These are phyloP conservation scores for Evernia prunastri DNA, from an alignment of 495 filamentous ascomycete genomes.

Conservation along the genomic window DNA sequence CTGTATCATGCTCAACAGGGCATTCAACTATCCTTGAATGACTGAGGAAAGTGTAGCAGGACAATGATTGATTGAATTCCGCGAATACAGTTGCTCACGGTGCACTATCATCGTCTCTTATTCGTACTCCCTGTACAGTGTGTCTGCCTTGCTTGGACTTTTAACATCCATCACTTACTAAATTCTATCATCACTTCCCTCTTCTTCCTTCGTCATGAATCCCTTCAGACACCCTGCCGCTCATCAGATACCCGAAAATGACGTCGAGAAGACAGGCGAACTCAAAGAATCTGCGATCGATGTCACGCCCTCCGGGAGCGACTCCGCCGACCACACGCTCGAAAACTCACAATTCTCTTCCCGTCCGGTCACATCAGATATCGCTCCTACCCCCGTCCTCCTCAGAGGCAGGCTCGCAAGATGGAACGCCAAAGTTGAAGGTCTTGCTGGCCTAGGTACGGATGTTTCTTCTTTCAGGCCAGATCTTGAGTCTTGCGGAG, in stretches of 20 bases:
- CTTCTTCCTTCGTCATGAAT: constrained; percentile 9
- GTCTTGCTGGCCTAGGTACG: constrained; percentile 18
- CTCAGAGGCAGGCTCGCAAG: constrained; percentile 17
- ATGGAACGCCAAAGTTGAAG: constrained; percentile 21
- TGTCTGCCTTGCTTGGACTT: neutral
- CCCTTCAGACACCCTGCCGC: constrained; percentile 11
- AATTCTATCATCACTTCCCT: neutral
- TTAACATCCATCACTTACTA: neutral
- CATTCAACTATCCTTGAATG: neutral
- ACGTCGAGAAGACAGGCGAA: constrained; percentile 24
- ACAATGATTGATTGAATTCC: neutral
- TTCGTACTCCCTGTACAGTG: neutral
- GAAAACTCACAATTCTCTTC: neutral
- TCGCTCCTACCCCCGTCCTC: constrained; percentile 29
- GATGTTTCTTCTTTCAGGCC: neutral
- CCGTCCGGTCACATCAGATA: neutral
- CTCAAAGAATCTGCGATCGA: constrained; percentile 8
- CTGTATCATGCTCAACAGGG: neutral
- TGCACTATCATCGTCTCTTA: neutral
- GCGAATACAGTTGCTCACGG: neutral
- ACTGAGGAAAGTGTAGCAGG: neutral
- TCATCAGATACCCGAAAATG: constrained; percentile 19
- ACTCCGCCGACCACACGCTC: constrained; percentile 3
- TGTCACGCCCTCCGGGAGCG: constrained; percentile 10
- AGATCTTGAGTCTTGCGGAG: neutral